Evolutionary conservation across 2,329 filamentous ascomycete genomes (phyloP).

Genomic region (Dactylonectria estremocensis): DNA sequence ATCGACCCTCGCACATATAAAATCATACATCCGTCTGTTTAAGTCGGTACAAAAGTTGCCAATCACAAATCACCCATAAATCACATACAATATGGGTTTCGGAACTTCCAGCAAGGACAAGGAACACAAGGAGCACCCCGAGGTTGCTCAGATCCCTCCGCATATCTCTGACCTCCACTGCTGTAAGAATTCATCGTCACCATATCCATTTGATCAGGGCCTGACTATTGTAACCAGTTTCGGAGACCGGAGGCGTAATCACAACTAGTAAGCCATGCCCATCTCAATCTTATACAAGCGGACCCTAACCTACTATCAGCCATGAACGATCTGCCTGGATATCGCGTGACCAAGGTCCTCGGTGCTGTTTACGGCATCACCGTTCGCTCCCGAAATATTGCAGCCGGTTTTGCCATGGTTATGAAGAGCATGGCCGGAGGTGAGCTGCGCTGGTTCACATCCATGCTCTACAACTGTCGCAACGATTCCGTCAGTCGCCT

Average conservation of each 20-base stretch:
- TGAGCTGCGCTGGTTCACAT: constrained; percentile 72
- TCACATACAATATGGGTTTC: constrained; percentile 47
- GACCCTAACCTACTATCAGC: constrained; percentile 49
- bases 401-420: constrained; percentile 69
- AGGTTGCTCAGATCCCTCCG: constrained; percentile 56
- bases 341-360: constrained; percentile 70
- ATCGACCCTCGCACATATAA: not conserved
- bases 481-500: constrained; percentile 71
- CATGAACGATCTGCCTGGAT: constrained; percentile 75
- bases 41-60: not conserved
- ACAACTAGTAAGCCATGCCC: constrained; percentile 61
- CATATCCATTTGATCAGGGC: not conserved
- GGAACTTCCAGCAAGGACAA: constrained; percentile 45
- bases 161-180: constrained; percentile 67
- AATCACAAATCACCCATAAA: not conserved
- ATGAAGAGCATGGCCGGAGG: constrained; percentile 71
- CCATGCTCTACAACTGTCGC: constrained; percentile 71
- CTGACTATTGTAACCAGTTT: constrained; percentile 52
- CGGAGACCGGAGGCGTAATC: constrained; percentile 73
- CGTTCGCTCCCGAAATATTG: constrained; percentile 72
- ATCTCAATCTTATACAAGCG: no score
- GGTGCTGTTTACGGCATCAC: constrained; percentile 72
- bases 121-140: constrained; percentile 42
- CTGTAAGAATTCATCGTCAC: constrained; percentile 47
- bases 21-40: not conserved